phyloP scores from a whole-genome alignment of 2,329 filamentous ascomycete genomes.

The Paecilomyces fulvus region DNA sequence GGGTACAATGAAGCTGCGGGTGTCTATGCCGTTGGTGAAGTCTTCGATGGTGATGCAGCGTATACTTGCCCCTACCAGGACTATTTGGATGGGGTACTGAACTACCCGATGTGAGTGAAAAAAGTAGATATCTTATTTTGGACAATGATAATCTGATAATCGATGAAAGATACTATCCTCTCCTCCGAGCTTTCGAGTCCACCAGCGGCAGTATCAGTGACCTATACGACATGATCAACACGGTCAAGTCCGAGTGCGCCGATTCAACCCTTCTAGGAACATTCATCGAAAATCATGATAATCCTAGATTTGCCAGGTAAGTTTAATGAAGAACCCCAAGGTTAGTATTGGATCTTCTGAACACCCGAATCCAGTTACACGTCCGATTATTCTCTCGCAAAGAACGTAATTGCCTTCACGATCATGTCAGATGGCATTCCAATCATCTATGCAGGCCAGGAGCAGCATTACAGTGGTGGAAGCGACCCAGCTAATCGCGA shows the following conservation, averaged over 20 bases:
- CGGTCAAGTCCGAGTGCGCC: slow-evolving; percentile 23
- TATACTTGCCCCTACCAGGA: slow-evolving; percentile 39
- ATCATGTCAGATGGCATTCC: slow-evolving; percentile 55
- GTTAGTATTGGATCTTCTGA: not conserved
- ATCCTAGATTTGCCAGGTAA: slow-evolving; percentile 44
- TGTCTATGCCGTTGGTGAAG: slow-evolving; percentile 43
- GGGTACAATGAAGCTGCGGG: slow-evolving; percentile 33
- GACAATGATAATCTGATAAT: not conserved
- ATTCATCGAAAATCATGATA: slow-evolving; percentile 57
- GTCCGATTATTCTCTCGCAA: slow-evolving; percentile 38
- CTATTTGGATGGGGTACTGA: slow-evolving; percentile 39
- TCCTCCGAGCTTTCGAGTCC: slow-evolving; percentile 27
- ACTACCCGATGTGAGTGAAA: slow-evolving; percentile 35
- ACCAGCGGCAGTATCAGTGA: slow-evolving; percentile 26
- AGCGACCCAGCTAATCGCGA: slow-evolving; percentile 46
- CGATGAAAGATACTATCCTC: slow-evolving; percentile 19
- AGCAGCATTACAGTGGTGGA: slow-evolving; percentile 53
- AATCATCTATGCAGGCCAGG: slow-evolving; percentile 60
- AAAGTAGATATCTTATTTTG: not conserved
- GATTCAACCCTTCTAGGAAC: slow-evolving; percentile 44
- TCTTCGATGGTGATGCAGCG: slow-evolving; percentile 31
- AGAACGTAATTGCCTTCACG: slow-evolving; percentile 54
- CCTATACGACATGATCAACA: slow-evolving; percentile 27
- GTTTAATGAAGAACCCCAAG: not conserved
- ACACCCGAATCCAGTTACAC: slow-evolving; percentile 16